Percentiles rank a stretch among this genome's conserved stretches.
Conservation (phyloP, 2,329 filamentous ascomycete genomes). For the Colletotrichum salicis region DNA sequence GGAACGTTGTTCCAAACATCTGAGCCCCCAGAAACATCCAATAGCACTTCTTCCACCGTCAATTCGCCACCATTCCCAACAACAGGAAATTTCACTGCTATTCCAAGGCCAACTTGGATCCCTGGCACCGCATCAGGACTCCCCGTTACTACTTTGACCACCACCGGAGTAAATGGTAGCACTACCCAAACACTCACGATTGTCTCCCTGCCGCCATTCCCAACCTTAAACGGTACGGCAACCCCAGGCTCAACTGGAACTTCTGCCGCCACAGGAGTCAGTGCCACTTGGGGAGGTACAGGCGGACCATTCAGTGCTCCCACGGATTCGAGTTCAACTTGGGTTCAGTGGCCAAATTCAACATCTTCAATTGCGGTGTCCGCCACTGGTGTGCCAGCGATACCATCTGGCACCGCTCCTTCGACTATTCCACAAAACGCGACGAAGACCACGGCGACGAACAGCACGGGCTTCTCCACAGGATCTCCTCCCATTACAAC, state of each 20-base stretch:
- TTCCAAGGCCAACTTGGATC: constrained; percentile 6
- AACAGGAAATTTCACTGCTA: constrained; percentile 1
- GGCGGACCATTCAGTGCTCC: background rate
- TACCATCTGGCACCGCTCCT: background rate
- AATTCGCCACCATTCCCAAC: constrained; percentile 1
- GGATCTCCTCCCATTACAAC: background rate
- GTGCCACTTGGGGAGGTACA: background rate
- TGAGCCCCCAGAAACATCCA: constrained; percentile 10
- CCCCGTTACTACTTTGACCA: background rate
- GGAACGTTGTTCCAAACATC: constrained; percentile 9
- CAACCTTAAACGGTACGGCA: background rate
- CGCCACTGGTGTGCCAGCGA: background rate
- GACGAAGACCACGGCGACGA: background rate
- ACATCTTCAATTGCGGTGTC: background rate
- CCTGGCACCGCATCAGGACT: background rate
- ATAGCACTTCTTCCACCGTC: background rate
- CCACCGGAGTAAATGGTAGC: background rate
- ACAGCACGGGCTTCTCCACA: background rate
- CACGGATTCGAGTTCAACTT: background rate
- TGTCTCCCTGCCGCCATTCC: background rate
- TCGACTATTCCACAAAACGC: background rate
- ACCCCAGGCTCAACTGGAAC: background rate
- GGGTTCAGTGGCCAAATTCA: constrained; percentile 5
- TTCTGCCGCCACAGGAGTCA: background rate
- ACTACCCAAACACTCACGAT: background rate